A percentile compares a stretch with the other conserved stretches of the same genome.
phyloP scores from a whole-genome alignment of 23 red algal species.

The Gracilaria domingensis region DNA sequence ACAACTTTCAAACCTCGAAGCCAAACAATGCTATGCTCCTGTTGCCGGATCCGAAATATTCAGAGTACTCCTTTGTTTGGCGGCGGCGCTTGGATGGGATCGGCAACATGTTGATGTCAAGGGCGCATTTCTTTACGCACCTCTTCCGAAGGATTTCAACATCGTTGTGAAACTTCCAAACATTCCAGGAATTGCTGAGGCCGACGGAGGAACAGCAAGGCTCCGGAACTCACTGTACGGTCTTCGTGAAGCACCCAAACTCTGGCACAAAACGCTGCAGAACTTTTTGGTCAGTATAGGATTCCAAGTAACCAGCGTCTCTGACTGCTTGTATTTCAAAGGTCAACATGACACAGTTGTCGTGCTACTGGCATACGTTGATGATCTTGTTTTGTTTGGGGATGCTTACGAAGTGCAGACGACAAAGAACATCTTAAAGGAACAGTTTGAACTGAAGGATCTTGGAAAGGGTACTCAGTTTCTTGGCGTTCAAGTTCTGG shows the following conservation, averaged over 20 bases:
- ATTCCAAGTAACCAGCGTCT: not conserved
- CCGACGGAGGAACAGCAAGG: not conserved
- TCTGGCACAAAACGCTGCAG: slow-evolving; percentile 31
- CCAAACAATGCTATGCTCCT: slow-evolving; percentile 12
- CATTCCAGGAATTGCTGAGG: not conserved
- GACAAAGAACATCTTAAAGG: not conserved
- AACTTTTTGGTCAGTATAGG: not conserved
- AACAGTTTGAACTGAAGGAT: not conserved
- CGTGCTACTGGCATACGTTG: slow-evolving; percentile 8
- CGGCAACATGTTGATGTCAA: slow-evolving; percentile 47
- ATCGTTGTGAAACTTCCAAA: slow-evolving; percentile 10
- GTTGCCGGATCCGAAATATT: slow-evolving; percentile 25
- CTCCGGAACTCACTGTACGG: slow-evolving; percentile 56
- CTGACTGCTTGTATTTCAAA: not conserved
- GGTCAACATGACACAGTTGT: not conserved
- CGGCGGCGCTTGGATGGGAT: not conserved
- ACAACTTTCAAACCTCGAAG: not conserved
- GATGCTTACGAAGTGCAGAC: not conserved
- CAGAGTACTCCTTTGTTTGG: not conserved
- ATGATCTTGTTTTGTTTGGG: slow-evolving; percentile 24
- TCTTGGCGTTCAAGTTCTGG: not conserved
- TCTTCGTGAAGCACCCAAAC: slow-evolving; percentile 53
- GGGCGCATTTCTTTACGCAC: slow-evolving; percentile 36
- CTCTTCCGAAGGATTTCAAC: slow-evolving; percentile 2
- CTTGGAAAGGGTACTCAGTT: not conserved